A percentile compares a stretch with the other conserved stretches of the same genome.
Conservation (phyloP, 2,329 filamentous ascomycete genomes). For the Colletotrichum horii region DNA sequence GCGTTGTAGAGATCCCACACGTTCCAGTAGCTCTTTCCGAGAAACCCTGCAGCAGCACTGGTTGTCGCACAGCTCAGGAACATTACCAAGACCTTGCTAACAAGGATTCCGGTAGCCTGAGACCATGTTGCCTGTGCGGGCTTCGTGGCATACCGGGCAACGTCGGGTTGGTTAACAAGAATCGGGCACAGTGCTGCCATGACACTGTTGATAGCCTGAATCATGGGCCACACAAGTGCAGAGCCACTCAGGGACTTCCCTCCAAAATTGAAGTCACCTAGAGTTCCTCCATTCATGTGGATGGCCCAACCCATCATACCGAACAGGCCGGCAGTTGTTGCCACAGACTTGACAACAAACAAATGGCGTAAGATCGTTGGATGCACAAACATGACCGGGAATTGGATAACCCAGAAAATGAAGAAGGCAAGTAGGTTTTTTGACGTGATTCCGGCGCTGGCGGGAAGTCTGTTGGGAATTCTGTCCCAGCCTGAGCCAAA, state of each 20-base stretch:
- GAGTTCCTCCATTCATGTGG: slow-evolving; percentile 46
- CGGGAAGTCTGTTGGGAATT: slow-evolving; percentile 37
- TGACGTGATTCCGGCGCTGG: slow-evolving; percentile 51
- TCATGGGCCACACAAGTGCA: slow-evolving; percentile 40
- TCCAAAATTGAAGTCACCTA: slow-evolving; percentile 21
- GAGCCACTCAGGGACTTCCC: slow-evolving; percentile 18
- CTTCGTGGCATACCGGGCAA: slow-evolving; percentile 38
- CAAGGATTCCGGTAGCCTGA: slow-evolving; percentile 28
- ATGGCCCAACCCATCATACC: slow-evolving; percentile 55
- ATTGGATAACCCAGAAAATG: slow-evolving; percentile 59
- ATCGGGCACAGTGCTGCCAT: slow-evolving; percentile 39
- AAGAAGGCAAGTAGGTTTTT: slow-evolving; percentile 58
- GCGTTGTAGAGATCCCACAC: slow-evolving; percentile 46
- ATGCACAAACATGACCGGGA: slow-evolving; percentile 52
- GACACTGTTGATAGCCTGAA: slow-evolving; percentile 46
- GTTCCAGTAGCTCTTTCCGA: slow-evolving; percentile 46
- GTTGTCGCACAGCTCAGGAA: slow-evolving; percentile 44
- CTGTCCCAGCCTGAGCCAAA: slow-evolving; percentile 41
- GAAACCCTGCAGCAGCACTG: slow-evolving; percentile 35
- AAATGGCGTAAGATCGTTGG: slow-evolving; percentile 52
- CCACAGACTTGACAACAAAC: slow-evolving; percentile 45
- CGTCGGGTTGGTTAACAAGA: slow-evolving; percentile 44
- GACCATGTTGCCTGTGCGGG: slow-evolving; percentile 30
- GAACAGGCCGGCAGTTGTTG: slow-evolving; percentile 47
- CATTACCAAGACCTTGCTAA: slow-evolving; percentile 38